Evolutionary conservation across 352 stramenopile genomes (phyloP).

Genomic region (Phytophthora brassicae): DNA sequence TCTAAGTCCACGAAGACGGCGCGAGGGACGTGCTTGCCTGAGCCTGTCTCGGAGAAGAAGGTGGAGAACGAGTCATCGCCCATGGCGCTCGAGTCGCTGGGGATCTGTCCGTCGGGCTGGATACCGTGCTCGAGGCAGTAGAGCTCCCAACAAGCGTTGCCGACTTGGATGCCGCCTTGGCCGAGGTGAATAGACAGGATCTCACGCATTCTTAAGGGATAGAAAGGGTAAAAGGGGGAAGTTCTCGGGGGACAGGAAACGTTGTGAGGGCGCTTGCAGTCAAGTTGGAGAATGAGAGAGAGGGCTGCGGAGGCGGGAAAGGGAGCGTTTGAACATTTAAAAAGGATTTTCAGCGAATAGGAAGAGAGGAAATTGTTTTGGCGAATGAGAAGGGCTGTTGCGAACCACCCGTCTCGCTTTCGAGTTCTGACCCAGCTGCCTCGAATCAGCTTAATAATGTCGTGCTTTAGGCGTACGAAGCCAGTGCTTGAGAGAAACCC

Average conservation of each 20-base stretch:
- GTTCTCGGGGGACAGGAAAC: conserved; percentile 28
- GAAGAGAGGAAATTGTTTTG: too few relatives aligned
- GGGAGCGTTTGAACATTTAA: conserved; percentile 22
- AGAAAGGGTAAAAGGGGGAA: not conserved
- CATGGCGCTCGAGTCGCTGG: conserved; percentile 39
- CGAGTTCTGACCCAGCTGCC: too few relatives aligned
- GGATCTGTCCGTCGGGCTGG: conserved; percentile 88
- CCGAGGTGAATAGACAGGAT: conserved; percentile 97
- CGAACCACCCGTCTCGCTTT: too few relatives aligned
- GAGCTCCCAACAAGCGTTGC: conserved; percentile 94
- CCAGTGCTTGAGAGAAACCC: too few relatives aligned
- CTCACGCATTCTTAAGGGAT: conserved; percentile 74
- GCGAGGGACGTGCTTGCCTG: conserved; percentile 97
- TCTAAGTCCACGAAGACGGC: conserved; percentile 98
- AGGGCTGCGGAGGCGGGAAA: conserved; percentile 27
- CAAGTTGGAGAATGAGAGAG: conserved; percentile 30
- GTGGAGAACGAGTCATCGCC: conserved; percentile 98
- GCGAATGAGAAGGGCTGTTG: conserved; percentile 14
- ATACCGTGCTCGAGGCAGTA: conserved; percentile 94
- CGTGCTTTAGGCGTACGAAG: too few relatives aligned
- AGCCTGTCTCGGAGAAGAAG: conserved; percentile 92
- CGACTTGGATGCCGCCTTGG: conserved; percentile 88
- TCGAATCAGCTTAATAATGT: too few relatives aligned
- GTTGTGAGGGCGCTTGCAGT: conserved; percentile 36
- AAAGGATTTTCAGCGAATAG: too few relatives aligned